These are phyloP conservation scores for Gnaphalium uliginosum DNA, from an alignment of 129 eudicot genomes.

Conservation along the genomic window DNA sequence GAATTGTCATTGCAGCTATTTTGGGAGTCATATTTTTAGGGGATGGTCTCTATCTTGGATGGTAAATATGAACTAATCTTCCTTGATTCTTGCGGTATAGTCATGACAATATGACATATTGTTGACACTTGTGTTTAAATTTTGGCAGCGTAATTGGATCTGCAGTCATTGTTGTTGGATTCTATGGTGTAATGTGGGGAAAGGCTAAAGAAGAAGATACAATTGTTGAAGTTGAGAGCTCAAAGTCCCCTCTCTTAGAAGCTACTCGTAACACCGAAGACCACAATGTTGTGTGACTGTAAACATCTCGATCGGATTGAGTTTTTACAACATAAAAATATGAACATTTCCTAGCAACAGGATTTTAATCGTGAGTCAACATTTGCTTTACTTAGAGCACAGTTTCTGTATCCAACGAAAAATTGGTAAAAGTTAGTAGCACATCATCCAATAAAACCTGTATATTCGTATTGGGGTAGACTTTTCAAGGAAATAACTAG, in stretches of 20 bases:
- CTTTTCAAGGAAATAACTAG: too few relatives aligned
- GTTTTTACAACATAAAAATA: neutral
- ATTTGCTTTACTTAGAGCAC: too few relatives aligned
- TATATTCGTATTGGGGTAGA: too few relatives aligned
- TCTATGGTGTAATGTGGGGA: conserved; percentile 64
- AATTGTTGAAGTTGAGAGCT: conserved; percentile 1
- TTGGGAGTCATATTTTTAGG: conserved; percentile 53
- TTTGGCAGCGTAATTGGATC: conserved; percentile 55
- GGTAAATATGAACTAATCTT: conserved; percentile 36
- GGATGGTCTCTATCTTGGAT: conserved; percentile 67
- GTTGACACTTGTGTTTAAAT: conserved; percentile 1
- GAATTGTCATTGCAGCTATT: conserved; percentile 55
- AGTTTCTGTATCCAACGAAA: too few relatives aligned
- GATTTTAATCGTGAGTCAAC: too few relatives aligned
- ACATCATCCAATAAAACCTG: too few relatives aligned
- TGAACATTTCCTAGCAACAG: neutral
- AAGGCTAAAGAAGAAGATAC: conserved; percentile 42
- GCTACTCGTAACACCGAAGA: conserved; percentile 10
- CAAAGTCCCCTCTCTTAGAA: conserved; percentile 42
- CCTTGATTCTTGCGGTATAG: neutral
- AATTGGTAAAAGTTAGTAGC: too few relatives aligned
- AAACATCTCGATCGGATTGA: neutral
- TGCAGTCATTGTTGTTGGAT: conserved; percentile 46
- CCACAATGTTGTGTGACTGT: conserved; percentile 5
- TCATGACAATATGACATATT: too few relatives aligned